Evolutionary conservation across 257 asterid species (phyloP), one percentile per base, ranked within the genome.

Genomic region (Solanum pinnatisectum): DNA sequence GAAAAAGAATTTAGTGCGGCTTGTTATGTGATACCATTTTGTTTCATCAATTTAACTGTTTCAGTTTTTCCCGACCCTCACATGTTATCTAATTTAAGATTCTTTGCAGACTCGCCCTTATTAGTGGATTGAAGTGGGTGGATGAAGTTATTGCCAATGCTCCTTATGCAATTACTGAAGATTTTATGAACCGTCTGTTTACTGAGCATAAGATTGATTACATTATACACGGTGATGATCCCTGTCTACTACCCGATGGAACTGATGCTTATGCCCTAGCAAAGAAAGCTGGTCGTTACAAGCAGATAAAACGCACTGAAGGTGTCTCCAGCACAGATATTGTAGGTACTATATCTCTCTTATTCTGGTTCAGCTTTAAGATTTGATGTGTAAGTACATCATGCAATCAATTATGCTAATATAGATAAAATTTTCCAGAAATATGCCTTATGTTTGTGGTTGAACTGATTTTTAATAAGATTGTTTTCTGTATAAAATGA

Each of bases 271-370:
- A 88, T 88, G 90, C 90, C 6, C 88, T 88, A 71, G 90, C 88
- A 74, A 86, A 86, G 52, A 37, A 86, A 77, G 88, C 44, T 22
- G 88, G 88, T 73, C 89, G 84, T 11, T 88, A 88, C 79, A 88
- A 88, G 83, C 89, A 88, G 84, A 88, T 88, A 68, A 88, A 49
- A 78, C 89, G 89, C 74, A 88, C 89, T 36, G 89, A 88, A 88
- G 89, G 89, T 52, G 89, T 88, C 59, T 88, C 89, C 42, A 88
- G 89, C 87, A 87, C 85, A 33, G 89, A 87, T 44, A 60, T 77
- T 60, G 85, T 87, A 32, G 89, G 85, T 76, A 77, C 88, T 89
- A 92, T 89, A 91, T 87, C 90, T 91, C 68, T 88, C 92, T 85
- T 88, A 60, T 89, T 78, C 90, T 88, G 65, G 76, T 87, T 30